phyloP scores from a whole-genome alignment of 352 stramenopile genomes.

The Sclerospora graminicola region DNA sequence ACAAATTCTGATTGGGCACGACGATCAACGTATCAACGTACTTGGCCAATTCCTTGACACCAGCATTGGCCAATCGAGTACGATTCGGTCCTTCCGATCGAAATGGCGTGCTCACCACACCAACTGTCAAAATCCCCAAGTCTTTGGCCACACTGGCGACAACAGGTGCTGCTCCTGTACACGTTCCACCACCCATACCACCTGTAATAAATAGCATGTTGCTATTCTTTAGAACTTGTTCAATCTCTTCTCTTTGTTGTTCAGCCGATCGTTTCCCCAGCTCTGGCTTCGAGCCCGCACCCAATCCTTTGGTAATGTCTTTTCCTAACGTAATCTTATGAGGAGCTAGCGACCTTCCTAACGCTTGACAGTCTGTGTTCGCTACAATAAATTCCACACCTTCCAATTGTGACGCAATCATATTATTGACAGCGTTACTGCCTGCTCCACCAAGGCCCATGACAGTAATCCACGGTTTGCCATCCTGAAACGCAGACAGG shows the following conservation, averaged over 20 bases:
- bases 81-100: slow-evolving; percentile 91
- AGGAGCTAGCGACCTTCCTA: slow-evolving; percentile 64
- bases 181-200: slow-evolving; percentile 91
- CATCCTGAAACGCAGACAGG: slow-evolving; percentile 58
- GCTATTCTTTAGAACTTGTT: slow-evolving; percentile 80
- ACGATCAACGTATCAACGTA: slow-evolving; percentile 95
- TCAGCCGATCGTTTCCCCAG: slow-evolving; percentile 75
- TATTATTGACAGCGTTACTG: slow-evolving; percentile 86
- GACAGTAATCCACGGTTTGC: slow-evolving; percentile 79
- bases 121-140: slow-evolving; percentile 90
- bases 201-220: slow-evolving; percentile 96
- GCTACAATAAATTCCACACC: slow-evolving; percentile 93
- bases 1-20: slow-evolving; percentile 94
- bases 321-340: slow-evolving; percentile 80
- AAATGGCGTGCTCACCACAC: slow-evolving; percentile 94
- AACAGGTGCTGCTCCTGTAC: slow-evolving; percentile 87
- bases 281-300: slow-evolving; percentile 71
- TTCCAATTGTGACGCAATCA: slow-evolving; percentile 82
- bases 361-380: slow-evolving; percentile 92
- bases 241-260: slow-evolving; percentile 85
- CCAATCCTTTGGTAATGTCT: slow-evolving; percentile 77
- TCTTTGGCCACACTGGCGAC: slow-evolving; percentile 90
- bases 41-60: slow-evolving; percentile 87
- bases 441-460: slow-evolving; percentile 75
- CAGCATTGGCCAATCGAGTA: slow-evolving; percentile 88